A percentile compares a stretch with the other conserved stretches of the same genome.
These are phyloP conservation scores for Rutstroemia sp. DNA, from an alignment of 2,329 filamentous ascomycete genomes.

Conservation along the genomic window DNA sequence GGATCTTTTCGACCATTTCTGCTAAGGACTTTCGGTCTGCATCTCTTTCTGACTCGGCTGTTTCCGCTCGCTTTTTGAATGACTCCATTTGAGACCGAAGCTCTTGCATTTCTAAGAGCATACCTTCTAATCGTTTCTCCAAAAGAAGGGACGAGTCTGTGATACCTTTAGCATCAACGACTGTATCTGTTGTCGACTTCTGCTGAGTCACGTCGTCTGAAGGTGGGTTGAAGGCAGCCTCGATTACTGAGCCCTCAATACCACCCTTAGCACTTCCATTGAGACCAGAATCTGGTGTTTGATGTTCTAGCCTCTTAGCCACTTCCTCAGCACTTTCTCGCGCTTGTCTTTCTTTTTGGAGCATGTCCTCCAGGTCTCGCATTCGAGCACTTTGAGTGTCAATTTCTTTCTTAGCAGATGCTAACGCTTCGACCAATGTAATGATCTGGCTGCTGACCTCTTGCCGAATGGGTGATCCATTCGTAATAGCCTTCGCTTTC, in stretches of 20 bases:
- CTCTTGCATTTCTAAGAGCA: conserved; percentile 26
- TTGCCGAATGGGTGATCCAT: conserved; percentile 37
- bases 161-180: conserved; percentile 69
- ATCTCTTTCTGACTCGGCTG: conserved; percentile 70
- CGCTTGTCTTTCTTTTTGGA: conserved; percentile 73
- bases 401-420: conserved; percentile 76
- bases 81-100: conserved; percentile 40
- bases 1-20: conserved; percentile 81
- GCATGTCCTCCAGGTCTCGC: conserved; percentile 70
- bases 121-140: conserved; percentile 23
- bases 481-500: conserved; percentile 53
- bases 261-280: conserved; percentile 35
- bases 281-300: conserved; percentile 34
- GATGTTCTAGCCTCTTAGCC: conserved; percentile 62
- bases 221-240: conserved; percentile 41
- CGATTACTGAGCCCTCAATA: conserved; percentile 34
- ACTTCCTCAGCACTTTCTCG: conserved; percentile 79
- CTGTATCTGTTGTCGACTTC: conserved; percentile 12
- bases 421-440: conserved; percentile 76
- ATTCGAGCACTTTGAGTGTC: conserved; percentile 75
- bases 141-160: conserved; percentile 56
- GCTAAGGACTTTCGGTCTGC: conserved; percentile 67
- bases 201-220: conserved; percentile 20
- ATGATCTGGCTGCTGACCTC: conserved; percentile 68
- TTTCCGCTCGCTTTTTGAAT: conserved; percentile 71